Evolutionary conservation across 306 rosid genomes (phyloP).

Genomic region (Ormosia semicastrata): DNA sequence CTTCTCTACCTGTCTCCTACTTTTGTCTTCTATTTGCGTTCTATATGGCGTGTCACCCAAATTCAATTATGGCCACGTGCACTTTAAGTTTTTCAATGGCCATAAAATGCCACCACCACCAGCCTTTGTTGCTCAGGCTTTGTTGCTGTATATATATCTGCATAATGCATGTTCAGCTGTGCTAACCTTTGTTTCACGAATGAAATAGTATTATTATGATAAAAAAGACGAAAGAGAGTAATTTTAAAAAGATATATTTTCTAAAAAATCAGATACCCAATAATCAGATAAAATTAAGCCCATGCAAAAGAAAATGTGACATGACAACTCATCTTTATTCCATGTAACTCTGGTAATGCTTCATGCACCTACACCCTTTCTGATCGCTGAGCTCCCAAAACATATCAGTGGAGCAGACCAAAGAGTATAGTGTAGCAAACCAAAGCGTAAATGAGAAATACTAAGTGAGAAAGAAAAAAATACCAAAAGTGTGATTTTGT

Average conservation of each 20-base stretch:
- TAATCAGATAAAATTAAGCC: background rate
- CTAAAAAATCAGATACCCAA: too few species aligned
- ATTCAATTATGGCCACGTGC: slow-evolving; percentile 32
- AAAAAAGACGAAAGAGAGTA: too few species aligned
- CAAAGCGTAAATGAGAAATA: background rate
- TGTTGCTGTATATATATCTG: background rate
- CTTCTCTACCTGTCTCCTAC: slow-evolving; percentile 19
- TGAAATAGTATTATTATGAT: too few species aligned
- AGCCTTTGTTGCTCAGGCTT: background rate
- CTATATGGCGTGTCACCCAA: slow-evolving; percentile 20
- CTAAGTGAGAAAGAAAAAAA: background rate
- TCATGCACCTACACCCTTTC: background rate
- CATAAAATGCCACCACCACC: background rate
- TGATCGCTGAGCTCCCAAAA: background rate
- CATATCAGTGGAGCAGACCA: background rate
- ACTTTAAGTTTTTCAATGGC: slow-evolving; percentile 4
- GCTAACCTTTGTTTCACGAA: background rate
- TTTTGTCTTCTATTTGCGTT: slow-evolving; percentile 20
- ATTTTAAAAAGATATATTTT: too few species aligned
- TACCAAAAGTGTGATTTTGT: background rate
- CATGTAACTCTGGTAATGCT: background rate
- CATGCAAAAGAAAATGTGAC: background rate
- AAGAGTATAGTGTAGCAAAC: background rate
- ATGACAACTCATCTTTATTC: background rate
- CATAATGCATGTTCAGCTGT: slow-evolving; percentile 2